Base-by-base conservation (phyloP, 495 filamentous ascomycete genomes). In the Hyaloscypha hepaticicola region DNA sequence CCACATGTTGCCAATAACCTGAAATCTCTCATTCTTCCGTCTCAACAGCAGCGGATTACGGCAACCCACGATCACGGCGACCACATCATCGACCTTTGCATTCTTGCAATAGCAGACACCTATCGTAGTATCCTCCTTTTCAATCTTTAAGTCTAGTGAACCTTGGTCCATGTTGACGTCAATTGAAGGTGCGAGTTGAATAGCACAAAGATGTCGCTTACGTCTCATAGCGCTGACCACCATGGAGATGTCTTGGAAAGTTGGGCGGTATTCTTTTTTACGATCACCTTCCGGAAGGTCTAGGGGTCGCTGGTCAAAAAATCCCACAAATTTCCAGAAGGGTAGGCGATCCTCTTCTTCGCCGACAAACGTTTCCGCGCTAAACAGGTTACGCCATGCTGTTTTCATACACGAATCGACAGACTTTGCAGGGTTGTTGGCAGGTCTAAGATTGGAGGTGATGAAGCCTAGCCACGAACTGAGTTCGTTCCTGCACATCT, bases 1-100 rank as follows among this genome's bases (percentile, higher is more conserved):
- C 19, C 24, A 58, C n/a, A 58, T 38, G 1, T 58, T 29, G 5
- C 55, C 55, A 33, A 58, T 22, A 21, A 58, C 14, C 22, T 58
- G 2, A 24, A n/a, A 58, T 21, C 31, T 24, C 16, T 21, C 55
- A 34, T 1, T 22, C 21, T 27, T 19, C 3, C 14, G 21, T 5
- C 21, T 5, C 21, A 52, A 52, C 3, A 52, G 3, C 6, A 52
- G 50, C 4, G 50, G n/a, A 25, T 19, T 24, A 3, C 3, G 3
- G 50, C 50, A 52, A 7, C 50, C 50, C 26, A 9, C 19, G 4
- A 27, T 14, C 3, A 52, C 21, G 7, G 26, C n/a, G 5, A 24
- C 50, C 7, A 52, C n/a, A 52, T 52, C 50, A 16, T 21, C 50
- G 26, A 27, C 9, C 26, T 7, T 52, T 19, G 50, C 4, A 24